Evolutionary conservation across 352 stramenopile genomes (phyloP), one percentile per base, ranked within the genome.

Genomic region (Phytophthora fragariaefolia): DNA sequence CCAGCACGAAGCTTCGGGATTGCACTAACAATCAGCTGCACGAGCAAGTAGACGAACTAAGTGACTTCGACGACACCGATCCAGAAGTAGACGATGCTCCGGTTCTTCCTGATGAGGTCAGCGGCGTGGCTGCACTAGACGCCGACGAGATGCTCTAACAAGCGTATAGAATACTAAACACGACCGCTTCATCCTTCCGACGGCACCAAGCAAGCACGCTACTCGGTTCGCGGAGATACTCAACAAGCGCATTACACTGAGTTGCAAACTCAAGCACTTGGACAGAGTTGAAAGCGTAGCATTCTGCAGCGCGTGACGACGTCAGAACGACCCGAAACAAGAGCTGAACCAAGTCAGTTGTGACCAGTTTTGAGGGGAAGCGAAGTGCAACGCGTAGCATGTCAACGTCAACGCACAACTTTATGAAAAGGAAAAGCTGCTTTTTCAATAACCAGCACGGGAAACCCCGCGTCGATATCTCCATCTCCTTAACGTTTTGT

Each of bases 41-140:
- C 10, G 7, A 52, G 22, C 12, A n/a, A 40, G 43, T 4, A 62
- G 48, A 48, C 48, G 36, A 57, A 48, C 48, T 90, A 32, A 68
- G 61, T 38, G 78, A 89, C 53, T 91, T 90, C 75, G 83, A 90
- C 66, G 83, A 90, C 52, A 55, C 70, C 0, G 82, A 91, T 22
- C 79, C 83, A 5, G 80, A 89, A 38, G 57, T 91, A 6, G 79
- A 91, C 36, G 73, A 79, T 4, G 83, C 79, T 9, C 83, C 83
- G 2, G 18, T 74, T 15, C 17, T 83, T 0, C 79, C 79, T 0
- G 77, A 90, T 56, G 80, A 88, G 36, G 42, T 86, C 26, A 48
- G 46, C 4, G 62, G 66, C 6, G 72, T 84, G 46, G 49, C 58
- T 22, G 32, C 54, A 2, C 61, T 73, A 9, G 67, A 79, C 4